A percentile compares a stretch with the other conserved stretches of the same genome.
Conservation (phyloP, 1,284 basidiomycete species). For the Taiwanofungus camphoratus region DNA sequence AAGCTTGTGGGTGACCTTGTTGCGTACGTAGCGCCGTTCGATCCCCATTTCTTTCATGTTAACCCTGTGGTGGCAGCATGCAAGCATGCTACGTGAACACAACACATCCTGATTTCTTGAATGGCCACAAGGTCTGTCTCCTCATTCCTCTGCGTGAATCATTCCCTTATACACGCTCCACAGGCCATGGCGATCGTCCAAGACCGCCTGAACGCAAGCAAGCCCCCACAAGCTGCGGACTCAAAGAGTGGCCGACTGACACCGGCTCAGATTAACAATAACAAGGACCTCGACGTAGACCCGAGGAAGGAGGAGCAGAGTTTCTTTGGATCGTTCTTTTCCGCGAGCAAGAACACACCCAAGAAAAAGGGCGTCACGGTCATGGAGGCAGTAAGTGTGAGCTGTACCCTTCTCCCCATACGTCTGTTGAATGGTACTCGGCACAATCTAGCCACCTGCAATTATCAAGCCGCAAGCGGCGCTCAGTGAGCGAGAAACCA, state of each 20-base stretch:
- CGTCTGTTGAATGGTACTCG: not conserved
- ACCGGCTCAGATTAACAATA: conserved; percentile 76
- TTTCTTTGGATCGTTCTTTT: conserved; percentile 97
- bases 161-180: not conserved
- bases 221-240: conserved; percentile 59
- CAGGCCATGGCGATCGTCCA: conserved; percentile 88
- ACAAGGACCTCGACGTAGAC: conserved; percentile 91
- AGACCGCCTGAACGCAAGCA: conserved; percentile 79
- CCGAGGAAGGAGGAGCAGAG: conserved; percentile 82
- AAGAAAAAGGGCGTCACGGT: conserved; percentile 76
- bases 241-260: conserved; percentile 64
- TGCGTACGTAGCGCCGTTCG: conserved; percentile 35
- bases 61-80: conserved; percentile 52
- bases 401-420: not conserved
- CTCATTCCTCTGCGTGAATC: not conserved
- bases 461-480: conserved; percentile 91
- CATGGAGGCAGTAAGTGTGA: conserved; percentile 70
- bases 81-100: conserved; percentile 98
- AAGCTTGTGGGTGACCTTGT: conserved; percentile 95
- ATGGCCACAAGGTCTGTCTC: conserved; percentile 76
- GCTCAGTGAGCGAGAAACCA: conserved; percentile 90
- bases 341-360: conserved; percentile 40
- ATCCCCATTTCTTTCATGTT: conserved; percentile 1
- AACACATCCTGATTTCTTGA: conserved; percentile 98
- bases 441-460: conserved; percentile 60